Percentiles rank a stretch among this genome's conserved stretches.
Evolutionary conservation across 225 moss, liverwort and hornwort species (phyloP).

Genomic region (Antitrichia curtipendula): DNA sequence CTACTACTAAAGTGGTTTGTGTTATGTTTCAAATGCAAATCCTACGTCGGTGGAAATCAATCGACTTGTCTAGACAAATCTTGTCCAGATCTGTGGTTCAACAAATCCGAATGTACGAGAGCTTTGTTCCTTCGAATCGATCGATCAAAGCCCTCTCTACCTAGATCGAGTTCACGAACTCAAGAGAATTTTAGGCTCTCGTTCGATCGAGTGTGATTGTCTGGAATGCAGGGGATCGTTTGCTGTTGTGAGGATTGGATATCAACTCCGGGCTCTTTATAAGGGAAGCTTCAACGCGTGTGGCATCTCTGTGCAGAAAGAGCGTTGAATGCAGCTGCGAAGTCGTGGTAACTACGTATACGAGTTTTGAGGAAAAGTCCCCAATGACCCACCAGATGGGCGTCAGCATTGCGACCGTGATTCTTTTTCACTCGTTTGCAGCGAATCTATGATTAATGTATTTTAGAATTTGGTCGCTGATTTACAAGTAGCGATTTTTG

Average conservation of each 20-base stretch:
- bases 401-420: background rate
- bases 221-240: background rate
- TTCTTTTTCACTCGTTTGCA: background rate
- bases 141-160: background rate
- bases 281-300: background rate
- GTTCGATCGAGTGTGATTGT: background rate
- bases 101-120: background rate
- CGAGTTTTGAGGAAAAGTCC: background rate
- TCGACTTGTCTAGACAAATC: no score
- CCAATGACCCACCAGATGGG: background rate
- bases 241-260: background rate
- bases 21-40: background rate
- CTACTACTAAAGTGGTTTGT: background rate
- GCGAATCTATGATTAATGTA: background rate
- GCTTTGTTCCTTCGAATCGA: background rate
- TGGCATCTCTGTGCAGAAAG: background rate
- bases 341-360: background rate
- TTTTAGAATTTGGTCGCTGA: no score
- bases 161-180: no score
- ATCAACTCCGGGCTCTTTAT: background rate
- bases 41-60: background rate
- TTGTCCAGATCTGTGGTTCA: background rate
- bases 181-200: background rate
- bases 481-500: background rate
- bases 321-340: background rate